Evolutionary conservation across 2,329 filamentous ascomycete species (phyloP).

Genomic region (Fusarium sulawesiense): DNA sequence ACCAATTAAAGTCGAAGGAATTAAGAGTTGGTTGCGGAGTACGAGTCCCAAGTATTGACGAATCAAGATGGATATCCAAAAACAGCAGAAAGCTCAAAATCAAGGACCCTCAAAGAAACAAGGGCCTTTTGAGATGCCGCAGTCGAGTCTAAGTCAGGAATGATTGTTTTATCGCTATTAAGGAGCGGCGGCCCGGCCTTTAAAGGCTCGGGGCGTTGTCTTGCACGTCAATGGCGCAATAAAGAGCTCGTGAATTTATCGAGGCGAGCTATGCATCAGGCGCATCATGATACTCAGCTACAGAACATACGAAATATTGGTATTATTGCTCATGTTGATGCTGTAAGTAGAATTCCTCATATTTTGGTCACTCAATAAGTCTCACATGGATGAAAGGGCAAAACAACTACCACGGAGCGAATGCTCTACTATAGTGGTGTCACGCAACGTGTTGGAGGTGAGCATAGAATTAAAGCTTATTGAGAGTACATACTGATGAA

Average conservation of each 20-base stretch:
- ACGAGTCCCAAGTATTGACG: background rate
- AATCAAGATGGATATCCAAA: conserved; percentile 31
- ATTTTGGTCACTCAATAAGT: background rate
- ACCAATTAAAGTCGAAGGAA: conserved; percentile 7
- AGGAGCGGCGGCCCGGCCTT: conserved; percentile 38
- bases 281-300: conserved; percentile 45
- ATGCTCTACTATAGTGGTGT: conserved; percentile 98
- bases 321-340: conserved; percentile 98
- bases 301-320: conserved; percentile 88
- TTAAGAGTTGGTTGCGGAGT: conserved; percentile 17
- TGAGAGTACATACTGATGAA: conserved; percentile 4
- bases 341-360: conserved; percentile 58
- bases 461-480: conserved; percentile 13
- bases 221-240: conserved; percentile 40
- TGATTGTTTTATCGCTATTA: conserved; percentile 43
- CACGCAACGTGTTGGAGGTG: conserved; percentile 83
- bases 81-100: conserved; percentile 33
- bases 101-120: conserved; percentile 10
- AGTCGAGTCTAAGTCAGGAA: conserved; percentile 25
- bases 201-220: conserved; percentile 34
- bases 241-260: conserved; percentile 24
- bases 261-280: conserved; percentile 35
- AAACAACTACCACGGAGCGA: conserved; percentile 98
- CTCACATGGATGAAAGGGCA: conserved; percentile 66
- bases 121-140: conserved; percentile 34